Evolutionary conservation across 495 filamentous ascomycete genomes (phyloP).

Genomic region (Penicillium longicatenatum): DNA sequence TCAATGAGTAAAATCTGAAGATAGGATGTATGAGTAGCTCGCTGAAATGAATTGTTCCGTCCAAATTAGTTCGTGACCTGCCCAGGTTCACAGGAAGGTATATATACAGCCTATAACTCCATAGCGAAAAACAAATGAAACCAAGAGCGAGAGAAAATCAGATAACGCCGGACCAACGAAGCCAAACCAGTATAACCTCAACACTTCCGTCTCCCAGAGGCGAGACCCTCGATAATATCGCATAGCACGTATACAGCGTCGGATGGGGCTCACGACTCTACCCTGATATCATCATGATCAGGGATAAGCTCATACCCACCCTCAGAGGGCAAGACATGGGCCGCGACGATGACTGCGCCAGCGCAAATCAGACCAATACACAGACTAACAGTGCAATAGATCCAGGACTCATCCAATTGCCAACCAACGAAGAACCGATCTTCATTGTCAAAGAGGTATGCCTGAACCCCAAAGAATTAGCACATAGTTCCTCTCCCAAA

Average conservation of each 20-base stretch:
- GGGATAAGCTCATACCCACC: constrained; percentile 83
- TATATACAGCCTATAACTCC: constrained; percentile 1
- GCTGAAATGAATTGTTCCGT: constrained; percentile 1
- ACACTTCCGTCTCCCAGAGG: not conserved
- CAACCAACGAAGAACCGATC: constrained; percentile 85
- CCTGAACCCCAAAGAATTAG: constrained; percentile 43
- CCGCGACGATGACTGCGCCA: constrained; percentile 61
- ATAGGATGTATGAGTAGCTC: not conserved
- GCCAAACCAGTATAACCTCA: not conserved
- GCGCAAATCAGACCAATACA: constrained; percentile 62
- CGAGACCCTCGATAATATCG: not conserved
- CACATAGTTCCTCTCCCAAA: not conserved
- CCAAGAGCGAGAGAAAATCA: not conserved
- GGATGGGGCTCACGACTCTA: constrained; percentile 8
- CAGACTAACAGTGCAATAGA: constrained; percentile 76
- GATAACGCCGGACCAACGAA: not conserved
- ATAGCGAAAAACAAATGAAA: not conserved
- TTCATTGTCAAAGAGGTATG: constrained; percentile 82
- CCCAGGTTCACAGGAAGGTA: not conserved
- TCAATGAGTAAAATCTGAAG: not conserved
- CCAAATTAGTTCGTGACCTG: not conserved
- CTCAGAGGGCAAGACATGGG: constrained; percentile 70
- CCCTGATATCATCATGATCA: constrained; percentile 31
- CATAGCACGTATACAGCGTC: not conserved
- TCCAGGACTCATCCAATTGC: constrained; percentile 75